phyloP scores from a whole-genome alignment of 2,329 filamentous ascomycete genomes.

The Dothistroma pini region DNA sequence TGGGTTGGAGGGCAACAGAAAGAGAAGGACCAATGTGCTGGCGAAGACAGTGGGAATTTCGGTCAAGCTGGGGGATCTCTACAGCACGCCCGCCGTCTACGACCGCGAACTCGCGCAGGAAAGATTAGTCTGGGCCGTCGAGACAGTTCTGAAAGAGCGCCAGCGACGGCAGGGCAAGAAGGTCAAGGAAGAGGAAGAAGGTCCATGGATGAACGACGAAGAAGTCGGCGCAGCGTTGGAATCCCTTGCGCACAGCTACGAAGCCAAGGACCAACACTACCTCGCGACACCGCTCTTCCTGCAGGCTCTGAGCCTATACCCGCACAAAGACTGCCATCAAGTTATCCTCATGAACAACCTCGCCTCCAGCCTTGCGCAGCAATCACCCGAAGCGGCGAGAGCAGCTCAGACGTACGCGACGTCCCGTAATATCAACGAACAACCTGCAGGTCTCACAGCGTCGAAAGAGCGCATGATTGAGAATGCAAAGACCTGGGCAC shows the following conservation, averaged over 20 bases:
- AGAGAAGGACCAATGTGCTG: conserved; percentile 62
- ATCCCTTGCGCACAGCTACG: conserved; percentile 75
- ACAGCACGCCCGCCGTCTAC: conserved; percentile 70
- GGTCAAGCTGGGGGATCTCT: conserved; percentile 81
- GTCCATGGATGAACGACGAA: conserved; percentile 65
- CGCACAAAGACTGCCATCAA: conserved; percentile 66
- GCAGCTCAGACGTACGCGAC: conserved; percentile 32
- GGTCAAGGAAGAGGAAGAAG: conserved; percentile 62
- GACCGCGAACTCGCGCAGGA: conserved; percentile 72
- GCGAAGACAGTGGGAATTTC: conserved; percentile 71
- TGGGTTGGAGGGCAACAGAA: conserved; percentile 40
- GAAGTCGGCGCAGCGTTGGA: conserved; percentile 73
- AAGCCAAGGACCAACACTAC: conserved; percentile 68
- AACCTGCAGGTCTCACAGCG: conserved; percentile 46
- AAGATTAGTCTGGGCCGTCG: conserved; percentile 73
- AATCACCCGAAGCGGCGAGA: conserved; percentile 40
- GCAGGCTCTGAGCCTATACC: conserved; percentile 70
- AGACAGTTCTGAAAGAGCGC: conserved; percentile 72
- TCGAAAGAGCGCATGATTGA: conserved; percentile 58
- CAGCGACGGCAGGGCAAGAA: conserved; percentile 54
- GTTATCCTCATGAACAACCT: conserved; percentile 86
- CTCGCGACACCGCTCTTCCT: conserved; percentile 83
- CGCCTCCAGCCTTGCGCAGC: conserved; percentile 68
- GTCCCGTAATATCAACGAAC: conserved; percentile 35
- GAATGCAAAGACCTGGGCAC: conserved; percentile 72